phyloP scores from a whole-genome alignment of 306 rosid genomes.

The Pachyrhizus erosus region DNA sequence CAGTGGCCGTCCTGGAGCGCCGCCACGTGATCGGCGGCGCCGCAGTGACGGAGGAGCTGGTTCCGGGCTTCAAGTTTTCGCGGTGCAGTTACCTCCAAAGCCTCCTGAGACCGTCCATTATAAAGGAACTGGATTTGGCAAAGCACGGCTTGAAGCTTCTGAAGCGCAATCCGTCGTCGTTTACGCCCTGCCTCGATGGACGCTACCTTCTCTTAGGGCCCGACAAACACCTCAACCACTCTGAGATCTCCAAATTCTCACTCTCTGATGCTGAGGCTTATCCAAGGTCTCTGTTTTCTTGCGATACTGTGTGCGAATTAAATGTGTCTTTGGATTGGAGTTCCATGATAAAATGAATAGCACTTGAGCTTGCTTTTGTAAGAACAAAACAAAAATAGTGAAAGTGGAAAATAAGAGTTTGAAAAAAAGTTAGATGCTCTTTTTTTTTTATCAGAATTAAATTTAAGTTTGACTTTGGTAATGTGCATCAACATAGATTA shows the following conservation, averaged over 20 bases:
- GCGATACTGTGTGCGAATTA: not conserved
- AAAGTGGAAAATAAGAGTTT: not conserved
- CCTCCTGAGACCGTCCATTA: slow-evolving; percentile 84
- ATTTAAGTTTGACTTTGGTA: not conserved
- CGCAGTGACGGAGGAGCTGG: slow-evolving; percentile 82
- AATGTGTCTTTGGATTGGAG: slow-evolving; percentile 16
- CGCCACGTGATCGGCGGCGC: slow-evolving; percentile 95
- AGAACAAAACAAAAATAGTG: not conserved
- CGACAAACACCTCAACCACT: slow-evolving; percentile 65
- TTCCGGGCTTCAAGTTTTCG: slow-evolving; percentile 92
- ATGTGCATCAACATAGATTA: not conserved
- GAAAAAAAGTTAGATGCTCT: not conserved
- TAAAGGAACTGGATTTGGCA: slow-evolving; percentile 76
- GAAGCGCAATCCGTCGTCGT: slow-evolving; percentile 85
- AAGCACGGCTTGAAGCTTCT: slow-evolving; percentile 87
- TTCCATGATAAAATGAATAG: not conserved
- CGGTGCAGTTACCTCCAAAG: slow-evolving; percentile 95
- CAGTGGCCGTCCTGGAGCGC: slow-evolving; percentile 94
- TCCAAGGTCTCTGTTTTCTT: slow-evolving; percentile 60
- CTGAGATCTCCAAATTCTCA: slow-evolving; percentile 90
- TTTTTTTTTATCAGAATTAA: not conserved
- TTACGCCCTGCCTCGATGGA: slow-evolving; percentile 94
- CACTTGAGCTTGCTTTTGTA: not conserved
- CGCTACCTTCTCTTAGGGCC: slow-evolving; percentile 85
- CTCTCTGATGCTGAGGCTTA: slow-evolving; percentile 76